Percentiles rank a stretch among this genome's conserved stretches.
Conservation (phyloP, 2,329 filamentous ascomycete genomes). For the Hypoxylon sp. region DNA sequence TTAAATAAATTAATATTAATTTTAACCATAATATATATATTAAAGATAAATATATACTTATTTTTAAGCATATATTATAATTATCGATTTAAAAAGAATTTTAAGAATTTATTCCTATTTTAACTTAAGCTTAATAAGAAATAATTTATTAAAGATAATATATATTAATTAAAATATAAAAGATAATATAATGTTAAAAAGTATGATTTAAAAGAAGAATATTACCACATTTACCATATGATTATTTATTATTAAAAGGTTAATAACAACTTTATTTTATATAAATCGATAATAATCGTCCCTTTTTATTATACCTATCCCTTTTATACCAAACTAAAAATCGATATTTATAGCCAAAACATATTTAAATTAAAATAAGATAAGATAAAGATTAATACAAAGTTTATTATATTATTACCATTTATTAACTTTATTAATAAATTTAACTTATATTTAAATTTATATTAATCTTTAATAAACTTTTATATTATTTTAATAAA, state of each 20-base stretch:
- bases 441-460: slow-evolving; percentile 3
- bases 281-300: background rate
- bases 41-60: background rate
- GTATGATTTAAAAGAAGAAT: background rate
- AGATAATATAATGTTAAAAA: background rate
- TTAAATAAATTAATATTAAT: background rate
- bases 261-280: background rate
- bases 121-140: background rate
- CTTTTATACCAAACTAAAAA: background rate
- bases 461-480: slow-evolving; percentile 13
- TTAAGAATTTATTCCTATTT: background rate
- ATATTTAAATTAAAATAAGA: slow-evolving; percentile 8
- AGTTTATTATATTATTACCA: background rate
- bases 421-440: slow-evolving; percentile 6
- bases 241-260: slow-evolving; percentile 3
- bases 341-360: slow-evolving; percentile 1
- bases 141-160: background rate
- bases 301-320: background rate
- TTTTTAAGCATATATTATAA: background rate
- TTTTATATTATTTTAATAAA: slow-evolving; percentile 7
- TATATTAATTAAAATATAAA: background rate
- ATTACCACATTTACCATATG: background rate
- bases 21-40: background rate
- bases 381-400: background rate
- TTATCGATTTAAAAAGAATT: background rate